Conservation (phyloP, 2,329 filamentous ascomycete species). For the Calonectria montana region DNA sequence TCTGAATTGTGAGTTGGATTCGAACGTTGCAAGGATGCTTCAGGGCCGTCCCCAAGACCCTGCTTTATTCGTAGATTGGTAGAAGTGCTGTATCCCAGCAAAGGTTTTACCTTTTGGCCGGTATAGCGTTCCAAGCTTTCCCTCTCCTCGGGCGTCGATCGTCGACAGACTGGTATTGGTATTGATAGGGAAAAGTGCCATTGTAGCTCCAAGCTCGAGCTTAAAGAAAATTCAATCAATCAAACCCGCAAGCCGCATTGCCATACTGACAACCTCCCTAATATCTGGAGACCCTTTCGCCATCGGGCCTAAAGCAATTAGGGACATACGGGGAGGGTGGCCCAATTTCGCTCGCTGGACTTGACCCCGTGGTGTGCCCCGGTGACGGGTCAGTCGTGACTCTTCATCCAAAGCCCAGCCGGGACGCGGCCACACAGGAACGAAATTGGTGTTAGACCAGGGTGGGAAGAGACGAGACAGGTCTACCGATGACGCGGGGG, state of each 20-base stretch:
- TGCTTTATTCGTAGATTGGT: background rate
- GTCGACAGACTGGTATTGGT: background rate
- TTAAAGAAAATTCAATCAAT: background rate
- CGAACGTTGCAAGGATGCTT: slow-evolving; percentile 13
- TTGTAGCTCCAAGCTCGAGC: background rate
- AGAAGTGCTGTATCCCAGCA: background rate
- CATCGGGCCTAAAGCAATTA: background rate
- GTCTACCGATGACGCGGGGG: slow-evolving; percentile 7
- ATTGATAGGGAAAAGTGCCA: background rate
- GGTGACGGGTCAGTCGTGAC: slow-evolving; percentile 12
- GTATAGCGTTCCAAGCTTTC: background rate
- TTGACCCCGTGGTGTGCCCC: slow-evolving; percentile 9
- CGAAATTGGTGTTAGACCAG: slow-evolving; percentile 10
- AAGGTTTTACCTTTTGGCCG: background rate
- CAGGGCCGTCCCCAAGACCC: background rate
- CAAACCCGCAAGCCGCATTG: background rate
- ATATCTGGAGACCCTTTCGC: background rate
- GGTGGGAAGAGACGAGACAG: slow-evolving; percentile 6
- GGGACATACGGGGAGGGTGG: background rate
- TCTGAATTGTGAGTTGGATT: background rate
- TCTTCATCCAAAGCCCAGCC: slow-evolving; percentile 11
- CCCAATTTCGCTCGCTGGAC: slow-evolving; percentile 6
- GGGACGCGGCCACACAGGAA: background rate
- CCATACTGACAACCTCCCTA: background rate
- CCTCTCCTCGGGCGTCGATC: slow-evolving; percentile 1